Base-by-base conservation (phyloP, 2,329 filamentous ascomycete genomes). In the Drechslerella coelobrocha region DNA sequence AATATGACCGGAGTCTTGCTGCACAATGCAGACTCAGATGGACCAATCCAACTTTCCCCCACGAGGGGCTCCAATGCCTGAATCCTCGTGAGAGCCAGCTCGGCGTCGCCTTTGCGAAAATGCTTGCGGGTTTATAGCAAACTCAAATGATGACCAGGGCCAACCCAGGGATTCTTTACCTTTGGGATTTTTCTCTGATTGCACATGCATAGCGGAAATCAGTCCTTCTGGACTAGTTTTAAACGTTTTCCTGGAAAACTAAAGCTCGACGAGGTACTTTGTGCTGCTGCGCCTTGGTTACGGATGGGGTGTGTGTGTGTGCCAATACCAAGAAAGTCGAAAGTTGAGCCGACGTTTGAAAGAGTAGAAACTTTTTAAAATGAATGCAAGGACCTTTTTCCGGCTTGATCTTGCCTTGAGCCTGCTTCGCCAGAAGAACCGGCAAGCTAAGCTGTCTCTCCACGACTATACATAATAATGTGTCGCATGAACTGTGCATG, bases 251-350 rank as follows among this genome's bases (percentile, higher is more conserved):
- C 48, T 63, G 43, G 45, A 60, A 69, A 53, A 52, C 53, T 53
- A 43, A 62, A 31, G 21, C 23, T 23, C 37, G 31, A 69, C 21
- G 26, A 50, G 37, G 53, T 26, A 56, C 14, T 17, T 52, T 34
- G 39, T 21, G 19, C 34, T 50, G 66, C 66, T 71, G 66, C 66
- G 66, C 66, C 66, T 71, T 61, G 66, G 57, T 34, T 24, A 24
- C 51, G 53, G 52, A 41, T 21, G 41, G 60, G 53, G 29, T 34
- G 54, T 50, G 56, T 51, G 52, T 62, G 2, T 4, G 34, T 34
- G 34, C 45, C 57, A 55, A 39, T 50, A 43, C 29, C 26, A 48
- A 23, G 43, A 10, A 17, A 53, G 27, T 61, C n/a, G 37, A 61
- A 52, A 57, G 41, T 59, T 57, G 48, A 19, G 27, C 65, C 57